phyloP scores from a whole-genome alignment of 169 alveolate genomes.

The Eimeria falciformis region DNA sequence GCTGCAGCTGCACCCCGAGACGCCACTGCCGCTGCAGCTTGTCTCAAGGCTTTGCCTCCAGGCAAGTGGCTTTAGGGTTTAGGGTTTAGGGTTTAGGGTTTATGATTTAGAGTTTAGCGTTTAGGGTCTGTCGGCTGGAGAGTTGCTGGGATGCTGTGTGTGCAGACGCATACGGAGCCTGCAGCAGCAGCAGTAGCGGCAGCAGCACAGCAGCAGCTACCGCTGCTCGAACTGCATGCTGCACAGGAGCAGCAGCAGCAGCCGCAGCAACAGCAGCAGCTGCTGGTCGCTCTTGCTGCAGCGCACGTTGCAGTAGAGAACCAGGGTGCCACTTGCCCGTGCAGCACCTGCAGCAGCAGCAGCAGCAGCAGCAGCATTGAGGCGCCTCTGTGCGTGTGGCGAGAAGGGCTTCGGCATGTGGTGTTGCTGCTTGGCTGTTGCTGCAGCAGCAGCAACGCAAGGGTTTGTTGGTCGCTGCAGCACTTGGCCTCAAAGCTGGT shows the following conservation, averaged over 20 bases:
- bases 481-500: constrained; percentile 32
- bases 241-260: constrained; percentile 53
- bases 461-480: constrained; percentile 40
- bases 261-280: constrained; percentile 66
- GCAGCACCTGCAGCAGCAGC: constrained; percentile 51
- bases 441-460: constrained; percentile 61
- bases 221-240: background rate
- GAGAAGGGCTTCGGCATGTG: constrained; percentile 38
- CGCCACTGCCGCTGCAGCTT: constrained; percentile 64
- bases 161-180: background rate
- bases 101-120: constrained; percentile 15
- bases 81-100: constrained; percentile 16
- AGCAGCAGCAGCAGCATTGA: constrained; percentile 41
- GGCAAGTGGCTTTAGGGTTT: constrained; percentile 13
- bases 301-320: constrained; percentile 53
- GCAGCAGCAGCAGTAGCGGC: constrained; percentile 25
- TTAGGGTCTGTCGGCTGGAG: background rate
- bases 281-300: constrained; percentile 58
- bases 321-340: constrained; percentile 66
- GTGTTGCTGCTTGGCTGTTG: constrained; percentile 47
- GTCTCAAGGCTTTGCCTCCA: constrained; percentile 69
- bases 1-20: constrained; percentile 59
- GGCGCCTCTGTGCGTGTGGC: constrained; percentile 3
- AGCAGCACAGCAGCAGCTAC: constrained; percentile 44
- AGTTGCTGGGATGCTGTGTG: background rate